Percentiles rank a stretch among this genome's conserved stretches.
Conservation (phyloP, 1,284 basidiomycete species). For the Fomitopsis palustris region DNA sequence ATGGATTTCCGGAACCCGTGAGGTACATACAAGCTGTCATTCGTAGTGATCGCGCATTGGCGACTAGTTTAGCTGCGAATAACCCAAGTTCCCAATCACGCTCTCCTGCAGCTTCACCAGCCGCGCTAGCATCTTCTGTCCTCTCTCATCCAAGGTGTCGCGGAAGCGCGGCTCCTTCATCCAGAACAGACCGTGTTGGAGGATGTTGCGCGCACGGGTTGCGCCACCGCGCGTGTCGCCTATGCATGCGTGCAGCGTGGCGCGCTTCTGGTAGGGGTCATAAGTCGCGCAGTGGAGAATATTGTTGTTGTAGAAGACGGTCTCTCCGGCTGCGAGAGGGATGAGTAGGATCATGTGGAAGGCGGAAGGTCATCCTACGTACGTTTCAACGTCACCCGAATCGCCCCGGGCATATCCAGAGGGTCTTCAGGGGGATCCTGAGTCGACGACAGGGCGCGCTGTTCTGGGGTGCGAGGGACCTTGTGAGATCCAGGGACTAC, state of each 20-base stretch:
- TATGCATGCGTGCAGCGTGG: conserved; percentile 74
- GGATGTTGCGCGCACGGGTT: conserved; percentile 67
- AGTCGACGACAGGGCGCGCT: conserved; percentile 56
- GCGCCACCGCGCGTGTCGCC: conserved; percentile 64
- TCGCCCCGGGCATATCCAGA: conserved; percentile 65
- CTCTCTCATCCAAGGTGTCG: conserved; percentile 43
- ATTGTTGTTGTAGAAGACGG: conserved; percentile 81
- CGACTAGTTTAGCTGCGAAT: conserved; percentile 41
- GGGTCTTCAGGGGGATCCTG: conserved; percentile 55
- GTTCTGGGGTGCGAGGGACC: conserved; percentile 53
- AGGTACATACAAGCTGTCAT: neutral
- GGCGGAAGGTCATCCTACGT: conserved; percentile 20
- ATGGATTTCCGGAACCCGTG: too few species aligned
- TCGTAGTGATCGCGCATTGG: neutral
- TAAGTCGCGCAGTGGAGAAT: conserved; percentile 77
- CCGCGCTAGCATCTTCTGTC: conserved; percentile 57
- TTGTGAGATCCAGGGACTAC: conserved; percentile 73
- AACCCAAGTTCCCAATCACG: conserved; percentile 43
- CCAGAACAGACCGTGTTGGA: conserved; percentile 80
- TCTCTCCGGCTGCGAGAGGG: conserved; percentile 52
- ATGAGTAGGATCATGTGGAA: neutral
- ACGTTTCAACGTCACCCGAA: conserved; percentile 60
- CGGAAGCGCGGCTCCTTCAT: conserved; percentile 61
- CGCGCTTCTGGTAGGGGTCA: conserved; percentile 47
- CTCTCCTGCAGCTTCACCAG: conserved; percentile 55